Conservation (phyloP, 2,329 filamentous ascomycete species). For the Ambrosiella cleistominuta region DNA sequence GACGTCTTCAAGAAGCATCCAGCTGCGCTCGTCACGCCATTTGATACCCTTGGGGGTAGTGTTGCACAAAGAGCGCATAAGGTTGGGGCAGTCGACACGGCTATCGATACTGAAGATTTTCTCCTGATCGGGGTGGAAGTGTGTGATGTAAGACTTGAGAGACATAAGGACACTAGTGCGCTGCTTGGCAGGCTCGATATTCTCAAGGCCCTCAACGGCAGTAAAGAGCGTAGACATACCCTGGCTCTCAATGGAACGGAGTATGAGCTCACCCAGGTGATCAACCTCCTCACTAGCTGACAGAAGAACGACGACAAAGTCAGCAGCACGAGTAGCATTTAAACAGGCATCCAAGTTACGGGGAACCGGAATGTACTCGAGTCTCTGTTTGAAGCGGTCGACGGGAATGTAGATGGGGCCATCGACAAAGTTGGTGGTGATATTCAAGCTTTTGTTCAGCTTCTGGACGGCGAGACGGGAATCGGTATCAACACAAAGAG, state of each 20-base stretch:
- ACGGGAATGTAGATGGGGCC: conserved; percentile 46
- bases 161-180: conserved; percentile 60
- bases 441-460: conserved; percentile 65
- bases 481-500: conserved; percentile 59
- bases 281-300: conserved; percentile 75
- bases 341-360: conserved; percentile 60
- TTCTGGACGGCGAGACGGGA: conserved; percentile 46
- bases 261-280: conserved; percentile 62
- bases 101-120: conserved; percentile 80
- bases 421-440: conserved; percentile 46
- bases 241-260: conserved; percentile 80
- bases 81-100: conserved; percentile 76
- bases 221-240: conserved; percentile 87
- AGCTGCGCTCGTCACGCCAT: conserved; percentile 90
- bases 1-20: conserved; percentile 80
- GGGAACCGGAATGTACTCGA: conserved; percentile 65
- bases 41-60: conserved; percentile 83
- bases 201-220: conserved; percentile 62
- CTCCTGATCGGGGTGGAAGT: conserved; percentile 85
- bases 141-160: conserved; percentile 78
- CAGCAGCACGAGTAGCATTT: conserved; percentile 73
- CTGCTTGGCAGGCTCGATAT: conserved; percentile 63
- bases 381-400: conserved; percentile 85
- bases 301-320: conserved; percentile 77
- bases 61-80: conserved; percentile 80